Base-by-base conservation (phyloP, 768 basidiomycete genomes). In the Russula griseocarnosa region DNA sequence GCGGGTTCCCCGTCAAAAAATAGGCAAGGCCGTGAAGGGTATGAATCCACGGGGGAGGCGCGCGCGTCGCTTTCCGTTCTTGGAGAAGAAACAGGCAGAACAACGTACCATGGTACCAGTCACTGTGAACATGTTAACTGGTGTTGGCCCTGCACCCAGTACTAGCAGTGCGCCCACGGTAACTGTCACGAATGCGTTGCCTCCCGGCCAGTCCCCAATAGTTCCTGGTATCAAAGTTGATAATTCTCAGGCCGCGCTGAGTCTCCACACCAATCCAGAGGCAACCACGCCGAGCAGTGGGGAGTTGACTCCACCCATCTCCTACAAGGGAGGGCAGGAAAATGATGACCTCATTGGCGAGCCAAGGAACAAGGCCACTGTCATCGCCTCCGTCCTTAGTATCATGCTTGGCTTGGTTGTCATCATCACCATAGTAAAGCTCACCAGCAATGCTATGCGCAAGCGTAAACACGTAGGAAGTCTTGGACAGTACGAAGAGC, bases 371-470 rank as follows among this genome's bases (percentile, higher is more conserved):
- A 68, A 66, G 53, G 36, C 61, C 18, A 53, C 58, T 14, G 54
- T 61, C 38, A 47, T 68, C 20, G 67, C 57, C 50, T 67, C 60
- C 13, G 52, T 66, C 13, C 42, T 67, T 50, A 67, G 67, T 20
- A 51, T 62, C 30, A 30, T 68, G 4, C 40, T 66, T 32, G 67
- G 65, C 38, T 49, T 68, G 59, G 58, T 66, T 34, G 52, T 68
- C 30, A 46, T 66, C 40, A 42, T 60, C 54, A 40, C 58, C 28
- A 47, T 68, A 30, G 46, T 68, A 60, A 68, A 62, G 56, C 61
- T 68, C 30, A 66, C 65, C 2, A 58, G 60, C 46, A 62, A 60
- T n/a, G 61, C 60, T 7, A 32, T 68, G 50, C 67, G 67, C 53
- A 61, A 44, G 40, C 67, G 65, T 53, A 62, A 62, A 47, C 40